phyloP scores from a whole-genome alignment of 2,329 filamentous ascomycete species.

The Fusarium clavum region DNA sequence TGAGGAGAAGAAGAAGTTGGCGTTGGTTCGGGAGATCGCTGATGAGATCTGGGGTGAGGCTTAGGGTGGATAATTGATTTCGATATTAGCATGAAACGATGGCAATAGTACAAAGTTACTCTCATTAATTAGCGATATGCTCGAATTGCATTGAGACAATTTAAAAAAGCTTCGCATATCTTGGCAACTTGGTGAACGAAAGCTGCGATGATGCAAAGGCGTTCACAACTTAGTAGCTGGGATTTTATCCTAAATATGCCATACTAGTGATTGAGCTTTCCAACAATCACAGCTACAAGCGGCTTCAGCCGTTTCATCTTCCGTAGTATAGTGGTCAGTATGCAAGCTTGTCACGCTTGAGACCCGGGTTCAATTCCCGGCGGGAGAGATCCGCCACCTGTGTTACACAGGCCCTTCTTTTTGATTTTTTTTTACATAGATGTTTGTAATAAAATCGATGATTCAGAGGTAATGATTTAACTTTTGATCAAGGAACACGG shows the following conservation, averaged over 20 bases:
- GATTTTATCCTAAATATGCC: neutral
- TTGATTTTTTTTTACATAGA: neutral
- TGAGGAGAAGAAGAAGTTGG: constrained; percentile 79
- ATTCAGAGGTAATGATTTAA: too few relatives aligned
- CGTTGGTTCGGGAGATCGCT: constrained; percentile 76
- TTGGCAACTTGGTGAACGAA: neutral
- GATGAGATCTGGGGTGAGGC: constrained; percentile 73
- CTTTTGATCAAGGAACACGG: neutral
- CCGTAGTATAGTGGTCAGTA: constrained; percentile 13
- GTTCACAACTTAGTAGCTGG: neutral
- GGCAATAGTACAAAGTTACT: neutral
- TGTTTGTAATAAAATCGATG: too few relatives aligned
- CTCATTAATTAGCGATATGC: neutral
- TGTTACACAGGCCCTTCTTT: neutral
- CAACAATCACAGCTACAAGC: neutral
- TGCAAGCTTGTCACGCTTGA: constrained; percentile 14
- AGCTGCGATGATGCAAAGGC: too few relatives aligned
- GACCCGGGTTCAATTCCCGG: constrained; percentile 14
- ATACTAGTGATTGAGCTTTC: too few relatives aligned
- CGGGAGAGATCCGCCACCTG: constrained; percentile 9
- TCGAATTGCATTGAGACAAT: neutral
- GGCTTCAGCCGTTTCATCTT: neutral
- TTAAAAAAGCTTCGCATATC: neutral
- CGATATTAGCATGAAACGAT: too few relatives aligned
- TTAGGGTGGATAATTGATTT: constrained; percentile 10